Percentiles rank a stretch among this genome's conserved stretches.
These are phyloP conservation scores for Ogataea polymorpha DNA, from an alignment of 805 yeast genomes.

Conservation along the genomic window DNA sequence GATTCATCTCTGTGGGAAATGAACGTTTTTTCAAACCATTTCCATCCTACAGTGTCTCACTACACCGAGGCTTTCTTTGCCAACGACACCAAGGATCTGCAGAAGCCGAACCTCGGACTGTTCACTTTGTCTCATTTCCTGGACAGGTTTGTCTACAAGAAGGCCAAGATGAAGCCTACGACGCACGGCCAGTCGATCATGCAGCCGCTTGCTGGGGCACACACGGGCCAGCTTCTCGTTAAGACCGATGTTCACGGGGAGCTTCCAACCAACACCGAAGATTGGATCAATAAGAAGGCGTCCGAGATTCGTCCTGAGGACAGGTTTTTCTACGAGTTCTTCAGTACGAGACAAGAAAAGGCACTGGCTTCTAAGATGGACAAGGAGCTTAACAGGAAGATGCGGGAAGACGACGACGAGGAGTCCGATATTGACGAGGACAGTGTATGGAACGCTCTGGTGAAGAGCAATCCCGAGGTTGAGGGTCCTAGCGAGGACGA, in stretches of 20 bases:
- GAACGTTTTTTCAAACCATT: constrained; percentile 68
- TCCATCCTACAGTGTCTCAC: constrained; percentile 85
- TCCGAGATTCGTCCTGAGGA: constrained; percentile 82
- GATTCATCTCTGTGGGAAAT: constrained; percentile 86
- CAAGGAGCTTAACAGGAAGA: constrained; percentile 43
- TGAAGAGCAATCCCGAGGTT: constrained; percentile 54
- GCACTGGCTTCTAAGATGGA: constrained; percentile 36
- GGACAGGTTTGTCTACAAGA: constrained; percentile 92
- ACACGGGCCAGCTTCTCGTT: constrained; percentile 66
- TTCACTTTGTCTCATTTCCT: constrained; percentile 86
- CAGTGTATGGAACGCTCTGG: constrained; percentile 57
- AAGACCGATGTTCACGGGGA: constrained; percentile 43
- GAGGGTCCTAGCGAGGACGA: constrained; percentile 45
- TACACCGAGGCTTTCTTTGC: constrained; percentile 68
- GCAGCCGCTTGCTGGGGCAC: constrained; percentile 94
- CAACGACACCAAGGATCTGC: constrained; percentile 35
- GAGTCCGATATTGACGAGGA: constrained; percentile 53
- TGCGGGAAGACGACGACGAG: constrained; percentile 40
- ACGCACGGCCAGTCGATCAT: constrained; percentile 89
- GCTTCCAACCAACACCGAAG: constrained; percentile 78
- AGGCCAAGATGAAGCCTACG: constrained; percentile 72
- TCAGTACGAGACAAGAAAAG: constrained; percentile 56
- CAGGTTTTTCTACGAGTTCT: constrained; percentile 82
- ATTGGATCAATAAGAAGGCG: constrained; percentile 70
- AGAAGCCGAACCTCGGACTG: constrained; percentile 86